Evolutionary conservation across 805 yeast genomes (phyloP).

Genomic region (Myxozyma mucilagina): DNA sequence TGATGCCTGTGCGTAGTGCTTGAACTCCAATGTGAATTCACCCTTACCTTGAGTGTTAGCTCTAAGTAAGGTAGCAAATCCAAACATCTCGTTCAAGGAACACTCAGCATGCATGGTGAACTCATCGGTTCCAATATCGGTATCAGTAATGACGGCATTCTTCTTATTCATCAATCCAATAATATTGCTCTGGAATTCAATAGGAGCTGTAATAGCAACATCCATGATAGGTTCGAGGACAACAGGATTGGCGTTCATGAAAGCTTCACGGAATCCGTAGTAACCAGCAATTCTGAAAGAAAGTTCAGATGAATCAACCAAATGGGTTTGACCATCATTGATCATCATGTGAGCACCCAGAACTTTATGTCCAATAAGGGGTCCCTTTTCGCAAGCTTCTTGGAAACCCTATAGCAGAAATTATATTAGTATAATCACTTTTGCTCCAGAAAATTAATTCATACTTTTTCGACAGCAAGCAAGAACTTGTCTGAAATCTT

Average conservation of each 20-base stretch:
- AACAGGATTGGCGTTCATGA: slow-evolving; percentile 78
- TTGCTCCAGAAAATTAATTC: background rate
- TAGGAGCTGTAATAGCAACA: slow-evolving; percentile 89
- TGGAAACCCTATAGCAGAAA: slow-evolving; percentile 74
- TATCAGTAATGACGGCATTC: slow-evolving; percentile 88
- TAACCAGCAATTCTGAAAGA: slow-evolving; percentile 91
- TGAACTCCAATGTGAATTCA: slow-evolving; percentile 93
- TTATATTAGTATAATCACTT: background rate
- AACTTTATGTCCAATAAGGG: slow-evolving; percentile 90
- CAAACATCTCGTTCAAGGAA: slow-evolving; percentile 94
- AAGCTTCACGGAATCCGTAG: slow-evolving; percentile 90
- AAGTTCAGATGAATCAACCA: slow-evolving; percentile 94
- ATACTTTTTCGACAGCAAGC: slow-evolving; percentile 68
- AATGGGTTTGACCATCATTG: slow-evolving; percentile 96
- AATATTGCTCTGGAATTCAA: slow-evolving; percentile 91
- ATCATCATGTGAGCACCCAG: slow-evolving; percentile 90
- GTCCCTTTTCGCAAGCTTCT: slow-evolving; percentile 94
- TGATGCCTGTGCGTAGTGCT: slow-evolving; percentile 85
- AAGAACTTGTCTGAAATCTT: slow-evolving; percentile 93
- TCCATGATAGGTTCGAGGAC: slow-evolving; percentile 96
- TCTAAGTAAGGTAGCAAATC: slow-evolving; percentile 91
- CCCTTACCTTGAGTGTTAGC: slow-evolving; percentile 99
- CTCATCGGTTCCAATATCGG: slow-evolving; percentile 92
- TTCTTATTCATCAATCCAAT: slow-evolving; percentile 90
- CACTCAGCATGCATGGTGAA: slow-evolving; percentile 92